Percentiles rank a stretch among this genome's conserved stretches.
Evolutionary conservation across 768 basidiomycete genomes (phyloP).

Genomic region (Podaxis sp.): DNA sequence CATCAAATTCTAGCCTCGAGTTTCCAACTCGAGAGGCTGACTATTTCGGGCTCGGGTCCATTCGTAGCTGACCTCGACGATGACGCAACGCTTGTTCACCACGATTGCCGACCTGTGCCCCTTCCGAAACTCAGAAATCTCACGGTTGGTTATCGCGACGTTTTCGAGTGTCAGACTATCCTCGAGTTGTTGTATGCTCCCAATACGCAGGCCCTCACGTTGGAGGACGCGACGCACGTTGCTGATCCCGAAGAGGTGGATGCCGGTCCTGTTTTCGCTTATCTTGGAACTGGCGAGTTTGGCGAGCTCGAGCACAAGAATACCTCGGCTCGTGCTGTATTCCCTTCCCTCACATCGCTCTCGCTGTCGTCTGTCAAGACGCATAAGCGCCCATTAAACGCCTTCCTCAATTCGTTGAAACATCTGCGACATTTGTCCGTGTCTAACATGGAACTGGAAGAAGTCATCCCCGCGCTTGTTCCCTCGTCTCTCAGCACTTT

Average conservation of each 20-base stretch:
- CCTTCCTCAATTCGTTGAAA: slow-evolving; percentile 14
- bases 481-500: slow-evolving; percentile 21
- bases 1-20: slow-evolving; percentile 40
- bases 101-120: slow-evolving; percentile 29
- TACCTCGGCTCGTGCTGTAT: slow-evolving; percentile 14
- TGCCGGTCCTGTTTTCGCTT: slow-evolving; percentile 36
- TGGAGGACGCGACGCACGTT: slow-evolving; percentile 48
- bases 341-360: slow-evolving; percentile 5
- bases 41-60: slow-evolving; percentile 50
- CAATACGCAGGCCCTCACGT: slow-evolving; percentile 31
- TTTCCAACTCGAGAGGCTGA: slow-evolving; percentile 41
- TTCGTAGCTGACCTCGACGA: slow-evolving; percentile 28
- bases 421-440: slow-evolving; percentile 12
- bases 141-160: slow-evolving; percentile 44
- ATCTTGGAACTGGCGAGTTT: slow-evolving; percentile 35
- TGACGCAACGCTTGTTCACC: slow-evolving; percentile 15
- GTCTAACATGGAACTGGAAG: slow-evolving; percentile 15
- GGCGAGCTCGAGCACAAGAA: slow-evolving; percentile 19
- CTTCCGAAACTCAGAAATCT: slow-evolving; percentile 40
- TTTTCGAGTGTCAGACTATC: slow-evolving; percentile 35
- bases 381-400: slow-evolving; percentile 16
- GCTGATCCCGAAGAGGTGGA: slow-evolving; percentile 41
- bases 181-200: slow-evolving; percentile 44
- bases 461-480: slow-evolving; percentile 16
- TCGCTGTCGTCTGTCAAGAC: slow-evolving; percentile 14